Conservation (phyloP, 805 yeast genomes). For the Suhomyces emberorum region DNA sequence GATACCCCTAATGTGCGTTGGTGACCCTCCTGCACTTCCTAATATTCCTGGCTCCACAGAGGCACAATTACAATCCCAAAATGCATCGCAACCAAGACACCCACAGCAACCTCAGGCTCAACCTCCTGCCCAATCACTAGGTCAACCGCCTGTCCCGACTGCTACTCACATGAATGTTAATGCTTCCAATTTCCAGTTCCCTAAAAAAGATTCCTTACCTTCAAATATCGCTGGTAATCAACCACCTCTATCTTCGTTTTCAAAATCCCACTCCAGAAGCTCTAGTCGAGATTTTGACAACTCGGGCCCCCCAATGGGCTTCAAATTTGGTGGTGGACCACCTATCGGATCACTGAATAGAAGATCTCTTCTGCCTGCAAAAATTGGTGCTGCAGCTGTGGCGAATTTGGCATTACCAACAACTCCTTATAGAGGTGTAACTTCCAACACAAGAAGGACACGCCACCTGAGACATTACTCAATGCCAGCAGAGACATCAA, state of each 20-base stretch:
- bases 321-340: slow-evolving; percentile 34
- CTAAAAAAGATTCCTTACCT: background rate
- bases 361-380: slow-evolving; percentile 63
- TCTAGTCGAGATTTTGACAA: slow-evolving; percentile 6
- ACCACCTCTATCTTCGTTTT: background rate
- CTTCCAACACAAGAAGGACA: slow-evolving; percentile 9
- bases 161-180: background rate
- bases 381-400: slow-evolving; percentile 70
- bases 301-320: slow-evolving; percentile 31
- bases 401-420: slow-evolving; percentile 43
- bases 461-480: slow-evolving; percentile 42
- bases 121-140: slow-evolving; percentile 5
- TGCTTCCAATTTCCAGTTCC: background rate
- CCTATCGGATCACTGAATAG: slow-evolving; percentile 11
- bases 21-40: slow-evolving; percentile 11
- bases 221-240: background rate
- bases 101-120: slow-evolving; percentile 1
- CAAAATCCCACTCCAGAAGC: slow-evolving; percentile 1
- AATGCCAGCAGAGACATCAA: slow-evolving; percentile 32
- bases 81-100: slow-evolving; percentile 8
- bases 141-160: background rate
- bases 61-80: background rate
- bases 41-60: slow-evolving; percentile 8
- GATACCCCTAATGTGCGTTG: slow-evolving; percentile 59
- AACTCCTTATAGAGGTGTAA: slow-evolving; percentile 27